Percentiles rank a stretch among this genome's conserved stretches.
These are phyloP conservation scores for Eimeria maxima DNA, from an alignment of 169 alveolate genomes.

Conservation along the genomic window DNA sequence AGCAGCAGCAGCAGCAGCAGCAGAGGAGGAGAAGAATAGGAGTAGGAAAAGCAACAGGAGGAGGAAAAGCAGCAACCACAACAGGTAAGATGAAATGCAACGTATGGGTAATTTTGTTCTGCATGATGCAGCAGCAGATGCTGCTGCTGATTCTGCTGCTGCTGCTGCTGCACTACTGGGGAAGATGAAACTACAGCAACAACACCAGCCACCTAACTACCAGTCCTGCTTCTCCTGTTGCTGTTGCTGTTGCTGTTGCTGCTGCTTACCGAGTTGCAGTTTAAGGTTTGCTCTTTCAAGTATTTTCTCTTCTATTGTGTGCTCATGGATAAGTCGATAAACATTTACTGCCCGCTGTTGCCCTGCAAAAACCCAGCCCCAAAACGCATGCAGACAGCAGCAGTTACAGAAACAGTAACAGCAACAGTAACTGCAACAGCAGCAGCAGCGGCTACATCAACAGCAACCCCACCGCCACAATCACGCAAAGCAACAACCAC, in stretches of 20 bases:
- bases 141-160: too few species aligned
- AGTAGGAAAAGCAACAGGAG: not conserved
- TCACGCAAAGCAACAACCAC: too few species aligned
- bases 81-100: not conserved
- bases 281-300: slow-evolving; percentile 98
- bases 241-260: too few species aligned
- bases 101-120: too few species aligned
- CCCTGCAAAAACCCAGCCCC: slow-evolving; percentile 88
- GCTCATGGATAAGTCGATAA: slow-evolving; percentile 96
- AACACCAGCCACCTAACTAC: too few species aligned
- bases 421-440: not conserved
- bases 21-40: not conserved
- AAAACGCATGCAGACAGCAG: not conserved
- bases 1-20: not conserved
- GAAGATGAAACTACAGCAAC: too few species aligned
- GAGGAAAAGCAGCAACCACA: not conserved
- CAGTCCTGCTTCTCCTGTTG: too few species aligned
- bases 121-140: too few species aligned
- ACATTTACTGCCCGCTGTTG: slow-evolving; percentile 97
- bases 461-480: too few species aligned
- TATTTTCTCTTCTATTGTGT: slow-evolving; percentile 98
- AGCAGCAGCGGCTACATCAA: too few species aligned
- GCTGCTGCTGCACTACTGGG: too few species aligned
- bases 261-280: slow-evolving; percentile 90
- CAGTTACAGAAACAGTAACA: not conserved